phyloP scores from a whole-genome alignment of 352 stramenopile species.

The Phytophthora ohioensis region DNA sequence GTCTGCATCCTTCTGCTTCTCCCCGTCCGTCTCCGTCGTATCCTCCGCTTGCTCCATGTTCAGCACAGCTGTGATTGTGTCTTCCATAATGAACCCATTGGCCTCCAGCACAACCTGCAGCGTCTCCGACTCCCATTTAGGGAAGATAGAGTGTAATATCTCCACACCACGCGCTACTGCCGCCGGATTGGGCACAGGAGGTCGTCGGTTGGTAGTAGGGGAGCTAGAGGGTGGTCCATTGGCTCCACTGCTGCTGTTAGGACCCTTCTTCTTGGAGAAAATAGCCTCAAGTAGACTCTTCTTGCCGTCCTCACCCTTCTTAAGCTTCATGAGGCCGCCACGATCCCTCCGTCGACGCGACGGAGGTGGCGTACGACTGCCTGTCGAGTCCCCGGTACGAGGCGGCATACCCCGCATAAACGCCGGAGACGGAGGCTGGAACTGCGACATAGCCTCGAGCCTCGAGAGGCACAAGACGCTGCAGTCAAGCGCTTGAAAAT shows the following conservation, averaged over 20 bases:
- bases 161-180: constrained; percentile 69
- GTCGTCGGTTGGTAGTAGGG: constrained; percentile 7
- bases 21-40: neutral
- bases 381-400: constrained; percentile 11
- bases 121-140: constrained; percentile 74
- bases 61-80: constrained; percentile 80
- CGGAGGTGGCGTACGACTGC: constrained; percentile 17
- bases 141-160: constrained; percentile 86
- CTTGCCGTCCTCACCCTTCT: constrained; percentile 40
- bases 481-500: constrained; percentile 1
- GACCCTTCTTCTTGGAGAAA: constrained; percentile 63
- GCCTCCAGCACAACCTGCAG: constrained; percentile 79
- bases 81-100: constrained; percentile 84
- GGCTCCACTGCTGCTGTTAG: constrained; percentile 2
- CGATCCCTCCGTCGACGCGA: constrained; percentile 28
- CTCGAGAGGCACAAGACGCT: constrained; percentile 3
- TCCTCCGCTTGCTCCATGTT: constrained; percentile 76
- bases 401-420: constrained; percentile 22
- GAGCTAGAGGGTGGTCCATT: constrained; percentile 18
- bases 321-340: constrained; percentile 36
- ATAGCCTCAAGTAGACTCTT: constrained; percentile 58
- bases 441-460: constrained; percentile 33
- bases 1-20: constrained; percentile 10
- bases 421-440: constrained; percentile 29
- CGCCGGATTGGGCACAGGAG: constrained; percentile 46